These are phyloP conservation scores for Zychaea mexicana DNA, from an alignment of 371 early-diverging fungal species.

Conservation along the genomic window DNA sequence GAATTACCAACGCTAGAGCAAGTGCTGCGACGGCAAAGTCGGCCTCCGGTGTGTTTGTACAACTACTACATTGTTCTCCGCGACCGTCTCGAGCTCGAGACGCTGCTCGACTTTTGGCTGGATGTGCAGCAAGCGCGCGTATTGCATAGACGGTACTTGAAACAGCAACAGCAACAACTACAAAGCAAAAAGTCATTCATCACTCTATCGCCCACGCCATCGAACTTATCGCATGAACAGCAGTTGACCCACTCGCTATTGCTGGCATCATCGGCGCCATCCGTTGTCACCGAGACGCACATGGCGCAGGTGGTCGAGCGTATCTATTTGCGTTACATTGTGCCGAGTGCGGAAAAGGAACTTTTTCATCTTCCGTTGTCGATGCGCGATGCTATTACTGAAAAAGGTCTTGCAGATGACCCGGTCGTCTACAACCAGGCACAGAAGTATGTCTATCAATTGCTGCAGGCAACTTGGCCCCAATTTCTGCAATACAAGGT, in stretches of 20 bases:
- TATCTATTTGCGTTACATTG: slow-evolving; percentile 61
- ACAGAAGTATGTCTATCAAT: slow-evolving; percentile 52
- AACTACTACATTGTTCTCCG: slow-evolving; percentile 69
- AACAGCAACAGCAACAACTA: slow-evolving; percentile 16
- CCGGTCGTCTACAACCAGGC: slow-evolving; percentile 56
- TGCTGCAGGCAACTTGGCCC: slow-evolving; percentile 57
- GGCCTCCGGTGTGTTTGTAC: slow-evolving; percentile 69
- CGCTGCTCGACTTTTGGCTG: slow-evolving; percentile 68
- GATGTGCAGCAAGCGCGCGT: slow-evolving; percentile 65
- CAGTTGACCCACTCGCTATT: slow-evolving; percentile 9
- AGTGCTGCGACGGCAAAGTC: slow-evolving; percentile 59
- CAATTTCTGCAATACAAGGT: slow-evolving; percentile 60
- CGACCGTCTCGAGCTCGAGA: slow-evolving; percentile 53
- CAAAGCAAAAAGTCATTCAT: background rate
- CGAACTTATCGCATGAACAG: slow-evolving; percentile 1
- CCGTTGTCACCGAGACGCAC: slow-evolving; percentile 23
- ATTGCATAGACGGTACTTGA: slow-evolving; percentile 52
- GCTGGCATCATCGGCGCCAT: slow-evolving; percentile 14
- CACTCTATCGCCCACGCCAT: slow-evolving; percentile 2
- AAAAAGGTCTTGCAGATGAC: slow-evolving; percentile 29
- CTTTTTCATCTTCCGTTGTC: slow-evolving; percentile 33
- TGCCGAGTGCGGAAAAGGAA: slow-evolving; percentile 58
- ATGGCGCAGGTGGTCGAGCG: slow-evolving; percentile 56
- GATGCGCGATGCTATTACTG: slow-evolving; percentile 32
- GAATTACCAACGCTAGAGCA: slow-evolving; percentile 57